Conservation (phyloP, 371 early-diverging fungal genomes). For the Conidiobolus incongruus region DNA sequence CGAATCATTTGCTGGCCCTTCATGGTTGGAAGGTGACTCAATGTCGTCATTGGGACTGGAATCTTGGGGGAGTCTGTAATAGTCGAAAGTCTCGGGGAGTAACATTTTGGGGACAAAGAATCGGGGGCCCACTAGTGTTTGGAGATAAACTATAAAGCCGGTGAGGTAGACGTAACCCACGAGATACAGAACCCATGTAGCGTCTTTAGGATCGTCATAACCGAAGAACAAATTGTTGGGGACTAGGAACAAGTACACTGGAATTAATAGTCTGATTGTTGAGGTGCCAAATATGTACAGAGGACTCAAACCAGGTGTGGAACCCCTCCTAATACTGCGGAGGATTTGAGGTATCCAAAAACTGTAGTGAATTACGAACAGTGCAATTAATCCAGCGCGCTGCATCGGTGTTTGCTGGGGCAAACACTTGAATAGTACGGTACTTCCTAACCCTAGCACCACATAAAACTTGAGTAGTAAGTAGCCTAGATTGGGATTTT, state of each 20-base stretch:
- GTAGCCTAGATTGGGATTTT: not conserved
- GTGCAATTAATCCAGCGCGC: not conserved
- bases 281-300: not conserved
- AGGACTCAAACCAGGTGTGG: not conserved
- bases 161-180: not conserved
- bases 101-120: not conserved
- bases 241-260: slow-evolving; percentile 1
- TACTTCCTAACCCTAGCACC: not conserved
- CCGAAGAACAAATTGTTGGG: not conserved
- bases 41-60: not conserved
- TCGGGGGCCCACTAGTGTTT: slow-evolving; percentile 1
- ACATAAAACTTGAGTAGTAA: not conserved
- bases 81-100: not conserved
- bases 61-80: not conserved
- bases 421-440: not conserved
- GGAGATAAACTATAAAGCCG: not conserved
- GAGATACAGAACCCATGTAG: not conserved
- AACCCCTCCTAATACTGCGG: not conserved
- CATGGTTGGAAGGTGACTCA: not conserved
- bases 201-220: not conserved
- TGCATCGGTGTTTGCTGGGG: not conserved
- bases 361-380: not conserved
- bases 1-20: no score
- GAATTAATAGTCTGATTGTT: not conserved
- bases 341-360: slow-evolving; percentile 2